phyloP scores from a whole-genome alignment of 208 protist genomes.

The Blechomonas ayalai region DNA sequence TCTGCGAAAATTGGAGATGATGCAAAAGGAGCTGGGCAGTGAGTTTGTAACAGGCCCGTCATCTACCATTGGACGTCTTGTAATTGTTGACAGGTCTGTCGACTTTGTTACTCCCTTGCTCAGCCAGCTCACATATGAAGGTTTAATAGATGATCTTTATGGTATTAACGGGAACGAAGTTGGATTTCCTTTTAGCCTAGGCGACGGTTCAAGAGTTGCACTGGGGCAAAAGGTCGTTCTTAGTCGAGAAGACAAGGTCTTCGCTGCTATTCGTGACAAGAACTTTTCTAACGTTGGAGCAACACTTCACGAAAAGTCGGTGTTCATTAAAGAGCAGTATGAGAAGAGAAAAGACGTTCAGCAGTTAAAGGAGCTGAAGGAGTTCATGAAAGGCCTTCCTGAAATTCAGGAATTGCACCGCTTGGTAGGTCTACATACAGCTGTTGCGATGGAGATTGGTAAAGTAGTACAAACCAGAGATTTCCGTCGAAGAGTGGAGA shows the following conservation, averaged over 20 bases:
- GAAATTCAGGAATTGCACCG: conserved; percentile 84
- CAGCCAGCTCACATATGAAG: conserved; percentile 88
- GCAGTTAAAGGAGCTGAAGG: conserved; percentile 80
- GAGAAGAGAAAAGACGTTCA: conserved; percentile 78
- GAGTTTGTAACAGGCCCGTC: conserved; percentile 40
- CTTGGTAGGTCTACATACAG: conserved; percentile 71
- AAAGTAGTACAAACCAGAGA: conserved; percentile 56
- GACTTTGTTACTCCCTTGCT: conserved; percentile 82
- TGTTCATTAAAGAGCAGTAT: conserved; percentile 84
- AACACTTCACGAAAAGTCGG: conserved; percentile 72
- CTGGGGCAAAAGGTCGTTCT: conserved; percentile 25
- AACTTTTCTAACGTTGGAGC: conserved; percentile 67
- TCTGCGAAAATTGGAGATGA: conserved; percentile 43
- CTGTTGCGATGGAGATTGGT: conserved; percentile 69
- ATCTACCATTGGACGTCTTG: conserved; percentile 58
- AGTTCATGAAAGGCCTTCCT: conserved; percentile 81
- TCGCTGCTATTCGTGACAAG: conserved; percentile 73
- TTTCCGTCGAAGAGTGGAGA: conserved; percentile 53
- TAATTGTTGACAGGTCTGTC: conserved; percentile 70
- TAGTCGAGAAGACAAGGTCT: conserved; percentile 58
- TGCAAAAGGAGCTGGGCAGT: conserved; percentile 63
- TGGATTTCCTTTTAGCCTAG: conserved; percentile 61
- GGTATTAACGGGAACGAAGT: conserved; percentile 46
- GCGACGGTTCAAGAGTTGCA: conserved; percentile 26
- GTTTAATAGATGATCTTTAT: conserved; percentile 84